Evolutionary conservation across 495 filamentous ascomycete species (phyloP), one percentile per base, ranked within the genome.

Genomic region (Thermothielavioides terrestris): DNA sequence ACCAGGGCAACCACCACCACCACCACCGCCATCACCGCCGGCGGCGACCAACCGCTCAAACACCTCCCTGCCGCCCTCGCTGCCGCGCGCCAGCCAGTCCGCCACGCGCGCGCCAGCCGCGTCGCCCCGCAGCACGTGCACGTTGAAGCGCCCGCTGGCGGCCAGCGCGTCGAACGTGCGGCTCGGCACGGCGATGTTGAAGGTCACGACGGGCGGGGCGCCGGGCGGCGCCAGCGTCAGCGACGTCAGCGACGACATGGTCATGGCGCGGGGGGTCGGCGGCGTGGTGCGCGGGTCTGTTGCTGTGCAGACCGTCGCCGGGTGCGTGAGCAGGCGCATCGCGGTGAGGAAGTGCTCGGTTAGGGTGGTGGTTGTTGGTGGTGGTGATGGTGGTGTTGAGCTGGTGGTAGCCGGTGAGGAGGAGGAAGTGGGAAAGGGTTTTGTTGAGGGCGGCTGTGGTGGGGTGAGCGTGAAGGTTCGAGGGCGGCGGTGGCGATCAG

Each of bases 171-270:
- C 69, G 30, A 82, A 68, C 3, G 86, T 94, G n/a, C 77, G 76
- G 26, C 83, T 88, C 9, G 88, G 86, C 6, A 75, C 68, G 20
- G 75, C 76, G 50, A 94, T 75, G 57, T 94, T 94, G 77, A 94
- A 90, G 28, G 82, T 82, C 30, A 92, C 75, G 22, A 84, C 72
- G 0, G 88, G 86, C n/a, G n/a, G n/a, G n/a, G n/a, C n/a, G n/a
- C n/a, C n/a, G 4, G 68, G 56, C 0, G 87, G 87, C 11, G 59
- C 49, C 1, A 92, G 70, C 0, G 82, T 77, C 21, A 94, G 76
- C 0, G 85, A 87, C 17, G 78, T 89, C 70, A 94, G 85, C 11
- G 85, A 89, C 17, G 88, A 94, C 55, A 91, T 81, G 21, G 86
- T 89, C 73, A 92, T 84, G 44, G 79, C 88, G 30, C 71, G 63